Base-by-base conservation (phyloP, 306 rosid genomes). In the Quercus parvula region DNA sequence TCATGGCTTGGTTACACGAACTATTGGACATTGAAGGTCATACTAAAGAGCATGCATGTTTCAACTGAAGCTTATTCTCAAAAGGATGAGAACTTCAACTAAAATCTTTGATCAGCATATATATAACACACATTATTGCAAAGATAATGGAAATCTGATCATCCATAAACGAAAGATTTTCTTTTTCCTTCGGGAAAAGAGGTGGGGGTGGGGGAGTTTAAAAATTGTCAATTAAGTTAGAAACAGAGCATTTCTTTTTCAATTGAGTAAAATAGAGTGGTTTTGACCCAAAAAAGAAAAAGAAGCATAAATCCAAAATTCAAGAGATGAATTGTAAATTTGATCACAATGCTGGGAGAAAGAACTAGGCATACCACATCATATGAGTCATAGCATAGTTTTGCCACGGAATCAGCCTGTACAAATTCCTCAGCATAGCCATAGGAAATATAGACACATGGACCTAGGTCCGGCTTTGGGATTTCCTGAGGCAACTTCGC, bases 391-490 rank as follows among this genome's bases (percentile, higher is more conserved):
- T 84, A 96, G 80, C 87, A 86, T 44, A 96, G 89, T 84, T 90
- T 93, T 81, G 95, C 82, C 77, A 87, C 91, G 3, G 91, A 85
- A 79, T 88, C 90, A 67, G 86, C 80, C 87, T 87, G 83, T 75
- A 80, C 75, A 41, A 73, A 77, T 74, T 91, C 87, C 66, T 95
- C 94, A 6, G 88, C 71, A 82, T 90, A 83, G 83, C 93, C 92
- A 78, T 93, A 90, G 51, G 97, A 91, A 74, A 93, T 85, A 81
- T 88, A 87, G 75, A 93, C 86, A 81, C 87, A 88, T 28, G 99
- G 98, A 64, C 99, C 99, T 63, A 89, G 81, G 81, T 93, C 97
- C 55, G 86, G 90, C 77, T 87, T 95, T 19, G 79, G 78, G 78
- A 87, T 85, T 79, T 87, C 96, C 78, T 64, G 90, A 33, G 96